Percentiles rank a stretch among this genome's conserved stretches.
These are phyloP conservation scores for Fusarium torulosum DNA, from an alignment of 2,329 filamentous ascomycete species.

Conservation along the genomic window DNA sequence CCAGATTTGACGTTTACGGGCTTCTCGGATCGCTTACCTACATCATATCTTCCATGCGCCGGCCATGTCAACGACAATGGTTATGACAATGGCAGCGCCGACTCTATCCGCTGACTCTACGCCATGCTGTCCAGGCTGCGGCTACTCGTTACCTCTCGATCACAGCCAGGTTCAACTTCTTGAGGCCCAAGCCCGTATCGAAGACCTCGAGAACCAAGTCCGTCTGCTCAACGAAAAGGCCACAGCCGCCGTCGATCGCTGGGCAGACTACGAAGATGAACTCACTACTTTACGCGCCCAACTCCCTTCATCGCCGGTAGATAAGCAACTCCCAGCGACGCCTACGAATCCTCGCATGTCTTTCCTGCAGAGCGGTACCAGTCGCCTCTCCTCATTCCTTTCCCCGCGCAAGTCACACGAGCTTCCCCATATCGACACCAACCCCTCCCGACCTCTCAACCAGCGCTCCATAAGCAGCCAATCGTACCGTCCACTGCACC, in stretches of 20 bases:
- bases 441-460: slow-evolving; percentile 26
- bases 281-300: slow-evolving; percentile 69
- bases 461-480: slow-evolving; percentile 38
- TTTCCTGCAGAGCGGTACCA: slow-evolving; percentile 61
- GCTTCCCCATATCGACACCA: slow-evolving; percentile 41
- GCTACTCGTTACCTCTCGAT: slow-evolving; percentile 56
- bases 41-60: slow-evolving; percentile 16
- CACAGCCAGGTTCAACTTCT: slow-evolving; percentile 60
- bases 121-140: slow-evolving; percentile 65
- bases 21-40: slow-evolving; percentile 5
- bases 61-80: slow-evolving; percentile 50
- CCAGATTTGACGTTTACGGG: neutral
- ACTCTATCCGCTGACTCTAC: slow-evolving; percentile 43
- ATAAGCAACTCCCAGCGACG: slow-evolving; percentile 43
- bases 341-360: slow-evolving; percentile 54
- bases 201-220: slow-evolving; percentile 79
- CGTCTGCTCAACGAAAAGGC: slow-evolving; percentile 78
- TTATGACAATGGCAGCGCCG: slow-evolving; percentile 53
- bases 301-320: slow-evolving; percentile 43
- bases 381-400: slow-evolving; percentile 61
- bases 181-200: slow-evolving; percentile 70
- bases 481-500: slow-evolving; percentile 24
- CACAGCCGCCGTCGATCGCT: slow-evolving; percentile 71
- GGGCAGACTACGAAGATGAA: slow-evolving; percentile 86
- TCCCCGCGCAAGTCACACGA: slow-evolving; percentile 61